A percentile compares a stretch with the other conserved stretches of the same genome.
Evolutionary conservation across 768 basidiomycete genomes (phyloP).

Genomic region (Serpula lacrymans): DNA sequence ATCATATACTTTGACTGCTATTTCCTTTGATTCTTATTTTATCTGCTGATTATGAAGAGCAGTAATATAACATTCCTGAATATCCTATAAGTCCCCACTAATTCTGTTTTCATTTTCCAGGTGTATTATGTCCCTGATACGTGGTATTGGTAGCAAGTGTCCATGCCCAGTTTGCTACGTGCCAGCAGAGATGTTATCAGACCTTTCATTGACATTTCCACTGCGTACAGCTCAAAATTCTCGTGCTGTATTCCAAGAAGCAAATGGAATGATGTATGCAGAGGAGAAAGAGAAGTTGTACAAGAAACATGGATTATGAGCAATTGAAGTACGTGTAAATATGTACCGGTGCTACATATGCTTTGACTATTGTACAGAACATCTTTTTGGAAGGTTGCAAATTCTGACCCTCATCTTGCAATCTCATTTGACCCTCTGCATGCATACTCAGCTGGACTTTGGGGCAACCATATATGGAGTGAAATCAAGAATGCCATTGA

Average conservation of each 20-base stretch:
- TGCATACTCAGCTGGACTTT: constrained; percentile 28
- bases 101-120: constrained; percentile 14
- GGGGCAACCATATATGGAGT: constrained; percentile 28
- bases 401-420: constrained; percentile 32
- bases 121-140: constrained; percentile 36
- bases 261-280: constrained; percentile 5
- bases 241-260: constrained; percentile 10
- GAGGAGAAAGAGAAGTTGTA: constrained; percentile 14
- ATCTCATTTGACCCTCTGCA: constrained; percentile 40
- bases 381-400: constrained; percentile 35
- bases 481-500: constrained; percentile 21
- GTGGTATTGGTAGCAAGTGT: constrained; percentile 21
- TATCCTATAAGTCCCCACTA: background rate
- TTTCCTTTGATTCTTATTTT: constrained; percentile 38
- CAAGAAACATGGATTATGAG: constrained; percentile 16
- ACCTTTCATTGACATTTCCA: constrained; percentile 15
- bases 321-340: constrained; percentile 13
- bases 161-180: constrained; percentile 40
- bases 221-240: constrained; percentile 15
- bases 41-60: constrained; percentile 44
- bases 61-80: constrained; percentile 27
- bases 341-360: background rate
- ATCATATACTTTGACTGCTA: constrained; percentile 23
- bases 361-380: constrained; percentile 28
- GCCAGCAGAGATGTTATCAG: constrained; percentile 18